These are phyloP conservation scores for Debaryomyces maramus DNA, from an alignment of 805 yeast species.

Conservation along the genomic window DNA sequence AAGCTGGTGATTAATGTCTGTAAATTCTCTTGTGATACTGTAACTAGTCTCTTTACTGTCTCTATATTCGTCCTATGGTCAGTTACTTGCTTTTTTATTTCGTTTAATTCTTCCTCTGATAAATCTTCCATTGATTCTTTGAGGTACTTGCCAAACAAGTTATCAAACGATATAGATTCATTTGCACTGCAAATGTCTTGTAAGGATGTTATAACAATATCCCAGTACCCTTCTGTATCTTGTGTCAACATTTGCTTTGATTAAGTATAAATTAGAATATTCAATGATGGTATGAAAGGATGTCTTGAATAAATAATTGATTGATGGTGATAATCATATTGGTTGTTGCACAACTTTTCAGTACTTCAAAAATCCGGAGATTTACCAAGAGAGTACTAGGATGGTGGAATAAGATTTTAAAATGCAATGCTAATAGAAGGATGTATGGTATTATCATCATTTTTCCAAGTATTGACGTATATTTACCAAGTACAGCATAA, in stretches of 20 bases:
- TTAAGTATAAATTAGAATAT: no score
- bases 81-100: constrained; percentile 40
- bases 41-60: constrained; percentile 42
- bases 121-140: constrained; percentile 19
- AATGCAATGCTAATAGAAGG: background rate
- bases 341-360: no score
- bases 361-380: no score
- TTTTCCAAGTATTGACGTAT: constrained; percentile 6
- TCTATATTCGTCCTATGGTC: constrained; percentile 61
- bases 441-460: constrained; percentile 5
- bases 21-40: constrained; percentile 47
- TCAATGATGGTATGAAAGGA: no score
- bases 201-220: constrained; percentile 59
- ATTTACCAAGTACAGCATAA: constrained; percentile 12
- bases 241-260: constrained; percentile 6
- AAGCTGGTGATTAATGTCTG: constrained; percentile 41
- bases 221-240: constrained; percentile 66
- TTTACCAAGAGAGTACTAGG: no score
- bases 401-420: no score
- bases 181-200: constrained; percentile 69
- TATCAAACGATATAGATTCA: constrained; percentile 53
- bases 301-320: no score
- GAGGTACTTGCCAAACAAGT: constrained; percentile 24
- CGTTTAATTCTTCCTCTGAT: constrained; percentile 38
- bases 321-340: no score